Evolutionary conservation across 352 stramenopile species (phyloP), one percentile per base, ranked within the genome.

Genomic region (Aphanomyces cochlioides): DNA sequence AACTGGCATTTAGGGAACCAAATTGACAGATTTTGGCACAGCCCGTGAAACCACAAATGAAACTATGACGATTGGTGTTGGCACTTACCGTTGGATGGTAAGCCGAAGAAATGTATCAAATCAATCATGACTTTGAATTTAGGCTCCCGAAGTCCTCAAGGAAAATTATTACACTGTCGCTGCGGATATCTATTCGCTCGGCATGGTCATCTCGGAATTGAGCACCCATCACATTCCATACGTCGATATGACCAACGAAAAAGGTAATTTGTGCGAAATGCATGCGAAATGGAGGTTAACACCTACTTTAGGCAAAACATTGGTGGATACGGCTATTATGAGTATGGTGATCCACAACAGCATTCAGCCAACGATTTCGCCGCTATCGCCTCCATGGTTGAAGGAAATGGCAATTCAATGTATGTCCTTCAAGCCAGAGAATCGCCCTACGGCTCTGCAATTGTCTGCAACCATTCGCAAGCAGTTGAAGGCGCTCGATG

Each of bases 211-310:
- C 28, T 0, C 28, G 28, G 37, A 81, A 77, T n/a, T 66, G 77
- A 73, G 74, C 61, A 73, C 76, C 76, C 38, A 81, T 75, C 12
- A 77, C 73, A 38, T 74, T 67, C 67, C 57, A 73, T 41, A 28
- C 28, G 28, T 28, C 28, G 67, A 73, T 68, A 57, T 59, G 56
- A 73, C 58, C 41, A 57, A 37, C 67, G 67, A 60, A 67, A 43
- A n/a, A 50, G 43, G 10, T n/a, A 50, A 1, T 12, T 50, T 50
- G 10, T 0, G 43, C 43, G 43, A 50, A 50, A 2, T 50, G 1
- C 10, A 28, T 28, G 28, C 28, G 28, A 28, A 28, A 28, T 28
- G 28, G 28, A 28, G 2, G 28, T 28, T 28, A 28, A 28, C 28
- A 28, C 28, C 28, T 28, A 2, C 28, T 53, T 28, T 70, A 70